phyloP scores from a whole-genome alignment of 1,139 yeast species.

The Geotrichum phurueaensis region DNA sequence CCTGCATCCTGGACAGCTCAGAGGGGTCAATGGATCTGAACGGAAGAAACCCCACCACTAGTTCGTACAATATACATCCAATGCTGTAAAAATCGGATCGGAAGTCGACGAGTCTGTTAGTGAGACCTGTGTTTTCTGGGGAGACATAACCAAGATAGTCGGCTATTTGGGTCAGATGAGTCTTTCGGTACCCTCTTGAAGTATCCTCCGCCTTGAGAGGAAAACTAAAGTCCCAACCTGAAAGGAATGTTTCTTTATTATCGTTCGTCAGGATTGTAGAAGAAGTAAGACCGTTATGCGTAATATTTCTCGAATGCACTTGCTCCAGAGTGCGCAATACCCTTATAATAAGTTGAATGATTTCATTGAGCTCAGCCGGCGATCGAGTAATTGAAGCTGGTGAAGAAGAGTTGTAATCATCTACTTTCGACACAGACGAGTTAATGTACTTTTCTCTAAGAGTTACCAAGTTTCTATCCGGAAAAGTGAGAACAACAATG shows the following conservation, averaged over 20 bases:
- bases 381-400: conserved; percentile 12
- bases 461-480: conserved; percentile 23
- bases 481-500: conserved; percentile 25
- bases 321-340: conserved; percentile 38
- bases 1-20: conserved; percentile 42
- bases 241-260: conserved; percentile 37
- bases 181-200: conserved; percentile 31
- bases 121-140: conserved; percentile 47
- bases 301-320: conserved; percentile 44
- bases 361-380: conserved; percentile 30
- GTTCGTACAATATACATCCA: conserved; percentile 48
- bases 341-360: conserved; percentile 36
- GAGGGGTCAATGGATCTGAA: conserved; percentile 43
- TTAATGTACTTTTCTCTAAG: conserved; percentile 25
- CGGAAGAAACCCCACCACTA: conserved; percentile 45
- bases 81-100: conserved; percentile 49
- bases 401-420: conserved; percentile 1
- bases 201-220: conserved; percentile 44
- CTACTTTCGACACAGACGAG: conserved; percentile 10
- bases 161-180: conserved; percentile 32
- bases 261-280: conserved; percentile 36
- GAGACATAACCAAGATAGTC: conserved; percentile 47
- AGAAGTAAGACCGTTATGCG: conserved; percentile 47
- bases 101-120: conserved; percentile 42
- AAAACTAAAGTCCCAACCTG: conserved; percentile 51